Conservation (phyloP, 1,284 basidiomycete genomes). For the Cutaneotrichosporon cyanovorans region DNA sequence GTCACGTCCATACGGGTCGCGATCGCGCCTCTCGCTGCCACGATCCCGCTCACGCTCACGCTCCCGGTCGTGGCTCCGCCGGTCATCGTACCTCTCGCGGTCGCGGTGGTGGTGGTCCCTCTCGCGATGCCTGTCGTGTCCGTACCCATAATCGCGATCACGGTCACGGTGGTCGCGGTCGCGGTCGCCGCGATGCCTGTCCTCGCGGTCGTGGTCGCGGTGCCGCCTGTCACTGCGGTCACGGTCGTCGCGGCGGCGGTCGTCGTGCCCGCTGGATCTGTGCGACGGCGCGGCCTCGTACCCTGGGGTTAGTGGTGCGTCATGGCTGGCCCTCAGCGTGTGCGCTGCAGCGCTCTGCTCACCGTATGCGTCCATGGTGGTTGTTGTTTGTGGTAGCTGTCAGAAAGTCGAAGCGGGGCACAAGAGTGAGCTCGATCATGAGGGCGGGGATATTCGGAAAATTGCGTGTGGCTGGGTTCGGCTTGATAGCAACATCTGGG, state of each 20-base stretch:
- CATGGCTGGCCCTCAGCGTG: no score
- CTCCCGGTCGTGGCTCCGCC: no score
- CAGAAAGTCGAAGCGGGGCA: no score
- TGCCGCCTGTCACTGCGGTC: no score
- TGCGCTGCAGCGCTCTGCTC: slow-evolving; percentile 1
- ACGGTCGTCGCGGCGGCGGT: slow-evolving; percentile 3
- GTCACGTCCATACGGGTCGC: slow-evolving; percentile 3
- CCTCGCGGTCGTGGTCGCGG: slow-evolving; percentile 7
- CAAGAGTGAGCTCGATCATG: no score
- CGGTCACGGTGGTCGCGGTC: slow-evolving; percentile 14
- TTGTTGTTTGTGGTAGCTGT: background rate
- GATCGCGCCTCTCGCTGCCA: slow-evolving; percentile 6
- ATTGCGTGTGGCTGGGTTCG: no score
- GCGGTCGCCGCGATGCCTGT: slow-evolving; percentile 5
- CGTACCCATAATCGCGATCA: no score
- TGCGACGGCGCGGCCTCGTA: slow-evolving; percentile 27
- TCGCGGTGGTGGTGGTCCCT: slow-evolving; percentile 38
- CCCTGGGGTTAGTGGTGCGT: slow-evolving; percentile 11
- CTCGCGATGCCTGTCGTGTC: no score
- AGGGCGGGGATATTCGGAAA: no score
- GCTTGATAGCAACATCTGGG: no score
- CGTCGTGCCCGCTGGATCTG: slow-evolving; percentile 14
- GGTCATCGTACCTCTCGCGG: no score
- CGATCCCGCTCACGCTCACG: no score
- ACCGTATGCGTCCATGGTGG: slow-evolving; percentile 32